Evolutionary conservation across 495 filamentous ascomycete genomes (phyloP), one percentile per base, ranked within the genome.

Genomic region (Penicillium macrosclerotiorum): DNA sequence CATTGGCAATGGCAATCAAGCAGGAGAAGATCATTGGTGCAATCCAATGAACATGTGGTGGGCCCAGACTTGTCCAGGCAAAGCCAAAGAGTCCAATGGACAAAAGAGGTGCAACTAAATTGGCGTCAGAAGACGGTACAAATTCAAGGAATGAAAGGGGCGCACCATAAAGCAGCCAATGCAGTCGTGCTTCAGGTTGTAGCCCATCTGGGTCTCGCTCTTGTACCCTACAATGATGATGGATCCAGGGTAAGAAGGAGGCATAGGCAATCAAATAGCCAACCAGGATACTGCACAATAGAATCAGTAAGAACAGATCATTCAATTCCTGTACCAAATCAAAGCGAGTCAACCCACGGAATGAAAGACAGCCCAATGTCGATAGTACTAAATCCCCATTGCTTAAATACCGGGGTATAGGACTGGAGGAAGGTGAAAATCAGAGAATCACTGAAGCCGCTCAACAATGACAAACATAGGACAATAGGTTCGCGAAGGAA

Each of bases 341-440:
- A n/a, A n/a, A n/a, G n/a, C n/a, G n/a, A n/a, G n/a, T n/a, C n/a
- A n/a, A 59, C 55, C 50, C 44, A 62, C 26, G 83, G 74, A 16
- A 84, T 67, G 59, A 89, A 89, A 3, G 83, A 65, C 14, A 87
- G 67, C 1, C 84, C 84, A 17, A 75, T 65, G 13, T 76, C 54
- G 16, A 78, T 68, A 1, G 76, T 65, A 22, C 60, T 68, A 51
- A 88, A 89, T 12, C 59, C 51, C 81, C 82, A 89, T 48, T 84
- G 80, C 37, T 74, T 59, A 59, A 84, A 89, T 22, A 89, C 83
- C 6, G 80, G 72, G 1, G 57, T 61, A 57, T 86, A 85, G 0
- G 79, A 82, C 53, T 88, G 80, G 45, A 90, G 78, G 66, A 86
- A 87, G 59, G 83, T 87, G 71, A 89, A 90, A 62, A 92, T 85